These are phyloP conservation scores for Krasilnikovozyma curviuscula DNA, from an alignment of 768 basidiomycete species.

Conservation along the genomic window DNA sequence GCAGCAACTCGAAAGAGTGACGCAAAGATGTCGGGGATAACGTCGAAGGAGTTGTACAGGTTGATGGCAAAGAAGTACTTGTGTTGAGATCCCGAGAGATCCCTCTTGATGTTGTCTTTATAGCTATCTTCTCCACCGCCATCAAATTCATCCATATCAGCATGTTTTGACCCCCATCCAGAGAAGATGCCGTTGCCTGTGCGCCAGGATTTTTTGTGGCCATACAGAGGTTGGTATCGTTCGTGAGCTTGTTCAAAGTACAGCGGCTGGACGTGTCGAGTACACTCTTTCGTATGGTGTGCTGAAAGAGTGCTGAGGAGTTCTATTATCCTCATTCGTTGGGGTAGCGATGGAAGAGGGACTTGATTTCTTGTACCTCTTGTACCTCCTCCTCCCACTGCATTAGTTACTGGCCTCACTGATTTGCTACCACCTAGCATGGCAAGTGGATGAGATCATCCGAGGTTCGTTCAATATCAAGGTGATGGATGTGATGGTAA, in stretches of 20 bases:
- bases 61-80: constrained; percentile 99
- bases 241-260: constrained; percentile 70
- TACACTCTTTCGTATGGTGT: constrained; percentile 85
- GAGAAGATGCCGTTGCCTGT: constrained; percentile 13
- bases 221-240: constrained; percentile 66
- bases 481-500: too few relatives aligned
- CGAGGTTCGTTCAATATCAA: too few relatives aligned
- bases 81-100: constrained; percentile 40
- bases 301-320: constrained; percentile 70
- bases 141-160: too few relatives aligned
- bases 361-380: constrained; percentile 2
- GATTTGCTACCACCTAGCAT: too few relatives aligned
- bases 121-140: not conserved
- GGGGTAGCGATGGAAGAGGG: constrained; percentile 54
- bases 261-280: constrained; percentile 51
- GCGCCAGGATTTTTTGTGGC: constrained; percentile 39
- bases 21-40: constrained; percentile 91
- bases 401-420: too few relatives aligned
- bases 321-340: constrained; percentile 67
- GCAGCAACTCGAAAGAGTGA: constrained; percentile 84
- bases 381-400: too few relatives aligned
- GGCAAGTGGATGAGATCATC: too few relatives aligned
- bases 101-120: constrained; percentile 15
- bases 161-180: constrained; percentile 5
- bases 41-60: constrained; percentile 96